A percentile compares a stretch with the other conserved stretches of the same genome.
Evolutionary conservation across 148 eudicot genomes (phyloP).

Genomic region (Rhododendron henanense): DNA sequence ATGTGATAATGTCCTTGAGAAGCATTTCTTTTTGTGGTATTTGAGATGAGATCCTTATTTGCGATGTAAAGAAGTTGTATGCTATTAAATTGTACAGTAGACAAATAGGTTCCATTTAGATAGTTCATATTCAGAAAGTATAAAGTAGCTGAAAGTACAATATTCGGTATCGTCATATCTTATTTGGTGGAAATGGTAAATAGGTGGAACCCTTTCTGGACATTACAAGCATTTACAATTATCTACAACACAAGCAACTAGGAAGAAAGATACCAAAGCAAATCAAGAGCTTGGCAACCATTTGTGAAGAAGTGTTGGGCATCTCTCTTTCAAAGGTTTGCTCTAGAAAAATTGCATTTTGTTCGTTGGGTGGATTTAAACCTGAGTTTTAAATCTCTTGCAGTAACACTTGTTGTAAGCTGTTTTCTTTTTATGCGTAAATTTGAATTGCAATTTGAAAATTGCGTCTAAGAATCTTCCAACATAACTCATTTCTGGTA

Average conservation of each 20-base stretch:
- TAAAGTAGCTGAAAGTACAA: not conserved
- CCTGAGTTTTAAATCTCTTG: not conserved
- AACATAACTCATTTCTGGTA: conserved; percentile 22
- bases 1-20: not conserved
- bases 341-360: not conserved
- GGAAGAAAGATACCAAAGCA: conserved; percentile 59
- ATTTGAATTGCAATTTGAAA: not conserved
- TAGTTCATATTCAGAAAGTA: not conserved
- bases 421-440: not conserved
- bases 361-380: not conserved
- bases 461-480: not conserved
- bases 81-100: not conserved
- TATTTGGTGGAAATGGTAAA: conserved; percentile 6
- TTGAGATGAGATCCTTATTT: not conserved
- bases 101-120: not conserved
- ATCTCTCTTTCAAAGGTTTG: conserved; percentile 75
- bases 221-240: conserved; percentile 59
- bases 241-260: conserved; percentile 43
- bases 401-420: not conserved
- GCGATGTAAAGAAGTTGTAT: not conserved
- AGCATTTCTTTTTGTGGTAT: not conserved
- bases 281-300: conserved; percentile 78
- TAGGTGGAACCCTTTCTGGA: conserved; percentile 94
- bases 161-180: not conserved
- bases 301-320: conserved; percentile 76